Conservation (phyloP, 2,329 filamentous ascomycete genomes). For the Thielaviopsis euricoi region DNA sequence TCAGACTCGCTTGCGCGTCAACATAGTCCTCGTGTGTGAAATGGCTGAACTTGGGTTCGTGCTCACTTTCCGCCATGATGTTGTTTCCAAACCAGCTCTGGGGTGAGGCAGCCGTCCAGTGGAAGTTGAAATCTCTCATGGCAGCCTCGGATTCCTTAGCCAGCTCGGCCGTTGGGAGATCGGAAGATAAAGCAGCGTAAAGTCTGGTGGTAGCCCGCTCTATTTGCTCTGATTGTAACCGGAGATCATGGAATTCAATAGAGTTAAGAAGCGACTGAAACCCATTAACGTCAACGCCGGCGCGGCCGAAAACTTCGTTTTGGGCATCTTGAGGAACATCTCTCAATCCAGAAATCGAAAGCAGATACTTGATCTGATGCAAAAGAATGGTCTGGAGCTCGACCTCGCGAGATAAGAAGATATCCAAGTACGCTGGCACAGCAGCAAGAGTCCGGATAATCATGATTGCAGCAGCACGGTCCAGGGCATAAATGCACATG, state of each 20-base stretch:
- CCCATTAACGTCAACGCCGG: constrained; percentile 1
- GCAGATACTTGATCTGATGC: constrained; percentile 12
- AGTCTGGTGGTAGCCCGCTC: neutral
- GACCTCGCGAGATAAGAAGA: constrained; percentile 3
- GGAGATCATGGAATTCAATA: neutral
- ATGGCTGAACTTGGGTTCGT: neutral
- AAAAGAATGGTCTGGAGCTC: constrained; percentile 9
- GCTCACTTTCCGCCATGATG: neutral
- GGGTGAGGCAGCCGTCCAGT: constrained; percentile 12
- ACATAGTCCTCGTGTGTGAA: constrained; percentile 9
- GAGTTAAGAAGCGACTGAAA: constrained; percentile 2
- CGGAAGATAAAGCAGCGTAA: neutral
- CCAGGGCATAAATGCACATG: constrained; percentile 24
- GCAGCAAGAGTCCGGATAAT: constrained; percentile 8
- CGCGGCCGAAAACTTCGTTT: neutral
- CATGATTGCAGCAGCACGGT: constrained; percentile 14
- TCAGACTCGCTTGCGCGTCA: constrained; percentile 2
- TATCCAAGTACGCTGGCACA: constrained; percentile 1
- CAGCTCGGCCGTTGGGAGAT: neutral
- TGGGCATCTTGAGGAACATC: neutral
- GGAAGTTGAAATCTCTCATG: constrained; percentile 8
- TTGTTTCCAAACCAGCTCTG: constrained; percentile 8
- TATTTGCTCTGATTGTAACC: constrained; percentile 7
- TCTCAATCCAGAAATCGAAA: constrained; percentile 7
- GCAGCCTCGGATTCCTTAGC: constrained; percentile 2